Evolutionary conservation across 345 rosid species (phyloP).

Genomic region (Dipteronia dyeriana): DNA sequence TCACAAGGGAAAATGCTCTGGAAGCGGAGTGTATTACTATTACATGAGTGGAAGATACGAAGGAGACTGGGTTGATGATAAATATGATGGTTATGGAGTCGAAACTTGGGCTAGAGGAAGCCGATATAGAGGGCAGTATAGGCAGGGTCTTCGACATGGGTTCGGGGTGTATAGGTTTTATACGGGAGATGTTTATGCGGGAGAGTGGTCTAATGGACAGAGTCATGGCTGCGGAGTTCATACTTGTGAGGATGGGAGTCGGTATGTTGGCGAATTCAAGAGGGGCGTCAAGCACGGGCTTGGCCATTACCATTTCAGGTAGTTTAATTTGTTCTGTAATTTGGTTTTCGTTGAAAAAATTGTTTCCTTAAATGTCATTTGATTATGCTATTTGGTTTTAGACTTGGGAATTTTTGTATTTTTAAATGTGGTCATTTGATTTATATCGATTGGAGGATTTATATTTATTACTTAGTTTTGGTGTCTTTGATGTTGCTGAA

Average conservation of each 20-base stretch:
- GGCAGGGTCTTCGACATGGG: slow-evolving; percentile 88
- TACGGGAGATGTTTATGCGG: slow-evolving; percentile 92
- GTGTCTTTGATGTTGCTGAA: not conserved
- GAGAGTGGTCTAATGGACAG: slow-evolving; percentile 97
- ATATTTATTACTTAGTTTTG: too few species aligned
- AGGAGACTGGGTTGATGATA: slow-evolving; percentile 95
- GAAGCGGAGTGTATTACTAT: slow-evolving; percentile 86
- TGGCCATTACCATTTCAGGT: slow-evolving; percentile 97
- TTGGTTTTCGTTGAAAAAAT: not conserved
- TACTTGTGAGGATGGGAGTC: slow-evolving; percentile 94
- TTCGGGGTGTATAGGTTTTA: slow-evolving; percentile 87
- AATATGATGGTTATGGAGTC: slow-evolving; percentile 88
- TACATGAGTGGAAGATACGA: slow-evolving; percentile 90
- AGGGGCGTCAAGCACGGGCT: slow-evolving; percentile 98
- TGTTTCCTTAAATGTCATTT: not conserved
- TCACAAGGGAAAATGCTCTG: slow-evolving; percentile 85
- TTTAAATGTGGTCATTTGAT: not conserved
- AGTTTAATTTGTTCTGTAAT: not conserved
- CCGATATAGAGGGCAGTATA: slow-evolving; percentile 83
- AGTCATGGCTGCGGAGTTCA: slow-evolving; percentile 96
- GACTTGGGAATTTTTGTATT: not conserved
- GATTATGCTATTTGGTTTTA: not conserved
- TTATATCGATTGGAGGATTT: too few species aligned
- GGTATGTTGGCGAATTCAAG: slow-evolving; percentile 91
- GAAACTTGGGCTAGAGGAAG: slow-evolving; percentile 99